Conservation (phyloP, 768 basidiomycete genomes). For the Tricholoma terreum region DNA sequence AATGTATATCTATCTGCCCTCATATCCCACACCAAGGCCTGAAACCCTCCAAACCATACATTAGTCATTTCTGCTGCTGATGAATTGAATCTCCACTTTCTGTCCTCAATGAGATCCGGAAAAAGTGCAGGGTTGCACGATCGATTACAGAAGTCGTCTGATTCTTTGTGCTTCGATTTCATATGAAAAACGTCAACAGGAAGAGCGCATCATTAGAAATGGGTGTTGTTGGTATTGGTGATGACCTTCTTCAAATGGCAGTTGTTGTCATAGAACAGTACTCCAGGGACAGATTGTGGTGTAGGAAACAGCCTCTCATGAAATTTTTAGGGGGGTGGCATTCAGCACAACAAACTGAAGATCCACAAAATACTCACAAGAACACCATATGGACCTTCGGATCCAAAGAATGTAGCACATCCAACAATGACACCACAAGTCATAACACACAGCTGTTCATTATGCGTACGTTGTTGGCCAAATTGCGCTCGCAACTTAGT, state of each 20-base stretch:
- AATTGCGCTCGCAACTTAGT: slow-evolving; percentile 23
- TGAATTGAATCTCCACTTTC: slow-evolving; percentile 39
- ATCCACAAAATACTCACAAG: too few species aligned
- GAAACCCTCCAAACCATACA: slow-evolving; percentile 39
- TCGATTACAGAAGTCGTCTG: slow-evolving; percentile 20
- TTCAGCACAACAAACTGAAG: too few species aligned
- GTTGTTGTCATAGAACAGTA: too few species aligned
- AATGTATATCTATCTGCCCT: slow-evolving; percentile 27
- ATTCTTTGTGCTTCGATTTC: slow-evolving; percentile 29
- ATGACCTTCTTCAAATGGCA: too few species aligned
- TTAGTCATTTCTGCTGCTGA: slow-evolving; percentile 40
- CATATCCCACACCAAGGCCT: slow-evolving; percentile 35
- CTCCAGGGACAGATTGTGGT: too few species aligned
- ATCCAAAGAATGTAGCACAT: slow-evolving; percentile 28
- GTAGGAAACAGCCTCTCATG: too few species aligned
- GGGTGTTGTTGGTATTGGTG: too few species aligned
- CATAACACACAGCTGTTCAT: slow-evolving; percentile 28
- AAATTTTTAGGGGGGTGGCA: too few species aligned
- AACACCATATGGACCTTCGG: too few species aligned
- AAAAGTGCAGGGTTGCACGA: slow-evolving; percentile 33
- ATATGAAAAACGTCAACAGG: slow-evolving; percentile 37
- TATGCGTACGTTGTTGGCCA: slow-evolving; percentile 29
- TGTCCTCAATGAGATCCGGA: slow-evolving; percentile 31
- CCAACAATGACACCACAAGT: slow-evolving; percentile 33
- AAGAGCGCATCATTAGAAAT: slow-evolving; percentile 21